Evolutionary conservation across 768 basidiomycete species (phyloP).

Genomic region (Boletus tomentosulus): DNA sequence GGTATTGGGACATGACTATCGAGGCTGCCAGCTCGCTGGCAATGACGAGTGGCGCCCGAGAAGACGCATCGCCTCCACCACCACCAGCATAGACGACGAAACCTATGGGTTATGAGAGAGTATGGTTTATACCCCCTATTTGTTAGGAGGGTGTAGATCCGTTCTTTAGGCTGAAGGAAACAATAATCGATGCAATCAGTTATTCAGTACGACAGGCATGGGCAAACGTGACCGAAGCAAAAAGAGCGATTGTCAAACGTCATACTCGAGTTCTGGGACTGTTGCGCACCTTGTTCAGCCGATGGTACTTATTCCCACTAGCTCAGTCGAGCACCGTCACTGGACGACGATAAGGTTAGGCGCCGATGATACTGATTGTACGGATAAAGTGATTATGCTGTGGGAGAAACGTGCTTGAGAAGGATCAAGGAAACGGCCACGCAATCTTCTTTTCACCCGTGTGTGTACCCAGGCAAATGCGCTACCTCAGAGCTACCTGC

Average conservation of each 20-base stretch:
- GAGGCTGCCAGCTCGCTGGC: too few species aligned
- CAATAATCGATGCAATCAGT: too few species aligned
- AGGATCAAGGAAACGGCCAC: background rate
- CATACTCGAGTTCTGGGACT: background rate
- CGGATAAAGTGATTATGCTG: background rate
- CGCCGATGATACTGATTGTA: background rate
- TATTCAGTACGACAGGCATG: too few species aligned
- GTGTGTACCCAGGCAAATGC: background rate
- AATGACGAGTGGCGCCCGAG: too few species aligned
- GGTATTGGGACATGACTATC: constrained; percentile 23
- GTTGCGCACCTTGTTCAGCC: background rate
- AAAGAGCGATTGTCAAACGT: too few species aligned
- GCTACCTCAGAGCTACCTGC: background rate
- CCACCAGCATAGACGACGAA: too few species aligned
- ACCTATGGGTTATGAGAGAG: too few species aligned
- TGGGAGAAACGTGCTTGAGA: background rate
- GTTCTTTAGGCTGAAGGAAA: background rate
- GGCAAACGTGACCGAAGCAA: too few species aligned
- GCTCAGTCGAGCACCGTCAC: background rate
- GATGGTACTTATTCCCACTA: background rate
- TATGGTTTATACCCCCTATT: too few species aligned
- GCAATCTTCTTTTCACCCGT: background rate
- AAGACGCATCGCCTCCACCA: too few species aligned
- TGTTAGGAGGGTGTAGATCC: too few species aligned
- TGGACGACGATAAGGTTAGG: background rate